phyloP scores from a whole-genome alignment of 371 early-diverging fungal species.

The Mucor lusitanicus region DNA sequence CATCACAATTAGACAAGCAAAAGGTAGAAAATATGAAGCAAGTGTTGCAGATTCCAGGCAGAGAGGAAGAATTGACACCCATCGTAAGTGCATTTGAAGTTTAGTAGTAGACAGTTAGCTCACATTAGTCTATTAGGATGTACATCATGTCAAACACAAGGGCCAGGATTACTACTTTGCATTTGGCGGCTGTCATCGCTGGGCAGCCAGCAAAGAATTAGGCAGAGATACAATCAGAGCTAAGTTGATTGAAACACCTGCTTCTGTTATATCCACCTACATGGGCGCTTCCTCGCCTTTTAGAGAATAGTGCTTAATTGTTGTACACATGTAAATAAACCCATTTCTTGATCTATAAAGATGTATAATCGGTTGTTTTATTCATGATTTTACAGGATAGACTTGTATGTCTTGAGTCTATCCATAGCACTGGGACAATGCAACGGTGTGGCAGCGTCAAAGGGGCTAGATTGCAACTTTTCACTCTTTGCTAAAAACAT shows the following conservation, averaged over 20 bases:
- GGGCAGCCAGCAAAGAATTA: conserved; percentile 51
- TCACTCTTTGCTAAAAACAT: conserved; percentile 7
- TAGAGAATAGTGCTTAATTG: conserved; percentile 12
- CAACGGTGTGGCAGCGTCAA: conserved; percentile 12
- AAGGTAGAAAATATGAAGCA: conserved; percentile 47
- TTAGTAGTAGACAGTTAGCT: not conserved
- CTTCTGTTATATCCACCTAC: conserved; percentile 40
- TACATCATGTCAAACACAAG: conserved; percentile 44
- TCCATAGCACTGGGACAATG: conserved; percentile 30
- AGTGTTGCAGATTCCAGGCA: conserved; percentile 25
- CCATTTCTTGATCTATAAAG: too few relatives aligned
- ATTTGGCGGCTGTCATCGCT: conserved; percentile 54
- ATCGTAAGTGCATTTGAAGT: conserved; percentile 31
- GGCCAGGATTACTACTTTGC: conserved; percentile 52
- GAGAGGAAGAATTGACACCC: conserved; percentile 44
- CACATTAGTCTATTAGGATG: conserved; percentile 32
- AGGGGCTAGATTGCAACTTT: not conserved
- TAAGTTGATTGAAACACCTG: conserved; percentile 45
- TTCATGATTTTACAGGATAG: not conserved
- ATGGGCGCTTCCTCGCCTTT: conserved; percentile 48
- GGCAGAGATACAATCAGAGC: conserved; percentile 42
- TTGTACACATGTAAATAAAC: not conserved
- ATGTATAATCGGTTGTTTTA: not conserved
- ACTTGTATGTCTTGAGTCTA: conserved; percentile 16
- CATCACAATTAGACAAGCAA: conserved; percentile 39